Evolutionary conservation across 2,329 filamentous ascomycete genomes (phyloP), one percentile per base, ranked within the genome.

Genomic region (Cladosporium sp.): DNA sequence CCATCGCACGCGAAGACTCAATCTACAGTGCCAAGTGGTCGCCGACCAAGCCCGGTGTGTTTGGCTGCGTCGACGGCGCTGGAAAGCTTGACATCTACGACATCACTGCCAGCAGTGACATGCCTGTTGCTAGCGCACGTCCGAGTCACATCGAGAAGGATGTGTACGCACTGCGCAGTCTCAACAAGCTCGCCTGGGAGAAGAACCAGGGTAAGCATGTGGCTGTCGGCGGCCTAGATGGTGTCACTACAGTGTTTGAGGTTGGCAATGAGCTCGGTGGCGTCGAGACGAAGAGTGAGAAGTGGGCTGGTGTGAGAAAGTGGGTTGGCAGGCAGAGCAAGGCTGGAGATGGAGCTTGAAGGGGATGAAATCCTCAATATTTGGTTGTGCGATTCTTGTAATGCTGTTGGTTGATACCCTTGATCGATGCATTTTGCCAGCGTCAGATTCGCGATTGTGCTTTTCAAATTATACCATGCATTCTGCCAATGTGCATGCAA

Each of bases 11-110:
- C 56, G 95, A 99, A 75, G 95, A 99, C 68, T 87, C 97, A 19
- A 92, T 99, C 52, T 99, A 99, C 75, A 93, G 97, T 71, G 92
- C 91, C 2, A 88, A 87, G 54, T 99, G 95, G 95, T 96, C 91
- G 13, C 94, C 94, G 0, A 84, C 94, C 63, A 93, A 94, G 71
- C 94, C 94, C 0, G 92, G 91, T 36, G 90, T 99, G 8, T 99
- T 99, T 74, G 91, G 90, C 1, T 84, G 96, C 19, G 94, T 97
- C 2, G 95, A 99, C 66, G 94, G 94, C 34, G 90, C 90, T 2
- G 95, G 94, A 28, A 89, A 86, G 73, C 80, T 99, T 17, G 95
- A 99, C 75, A 81, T 99, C 50, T 99, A 94, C 90, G 95, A 99
- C 70, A 83, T 99, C 52, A 93, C 90, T 12, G 83, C 92, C 19